Evolutionary conservation across 208 protist genomes (phyloP).

Genomic region (Acanthamoeba sp.): DNA sequence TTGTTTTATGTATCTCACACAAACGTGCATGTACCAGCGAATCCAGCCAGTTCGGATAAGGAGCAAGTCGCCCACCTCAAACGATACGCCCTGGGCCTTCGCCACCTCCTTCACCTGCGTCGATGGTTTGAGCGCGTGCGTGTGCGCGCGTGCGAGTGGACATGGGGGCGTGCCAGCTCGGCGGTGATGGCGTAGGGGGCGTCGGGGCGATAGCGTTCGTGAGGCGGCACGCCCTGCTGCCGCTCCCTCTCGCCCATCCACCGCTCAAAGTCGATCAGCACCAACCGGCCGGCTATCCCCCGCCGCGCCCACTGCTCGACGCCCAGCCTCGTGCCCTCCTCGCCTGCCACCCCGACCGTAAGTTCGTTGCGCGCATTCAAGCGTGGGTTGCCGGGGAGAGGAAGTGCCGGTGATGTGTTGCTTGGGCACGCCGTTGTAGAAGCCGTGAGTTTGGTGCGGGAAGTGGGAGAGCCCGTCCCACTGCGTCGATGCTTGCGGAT

Average conservation of each 20-base stretch:
- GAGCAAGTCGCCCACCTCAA: not conserved
- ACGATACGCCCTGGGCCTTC: not conserved
- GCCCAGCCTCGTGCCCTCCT: not conserved
- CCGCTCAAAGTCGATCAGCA: not conserved
- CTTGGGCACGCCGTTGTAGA: not conserved
- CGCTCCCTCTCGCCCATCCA: not conserved
- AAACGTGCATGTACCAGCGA: not conserved
- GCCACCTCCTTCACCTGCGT: not conserved
- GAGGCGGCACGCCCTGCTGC: not conserved
- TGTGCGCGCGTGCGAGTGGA: no score
- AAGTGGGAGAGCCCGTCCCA: not conserved
- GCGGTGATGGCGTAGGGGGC: not conserved
- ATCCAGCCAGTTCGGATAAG: not conserved
- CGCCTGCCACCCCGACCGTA: no score
- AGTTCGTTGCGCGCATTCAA: no score
- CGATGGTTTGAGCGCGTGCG: no score
- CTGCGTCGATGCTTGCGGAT: not conserved
- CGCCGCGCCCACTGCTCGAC: not conserved
- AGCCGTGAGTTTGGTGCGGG: not conserved
- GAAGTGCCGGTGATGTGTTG: not conserved
- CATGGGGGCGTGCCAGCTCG: no score
- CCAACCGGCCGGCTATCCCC: not conserved
- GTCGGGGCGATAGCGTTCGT: not conserved
- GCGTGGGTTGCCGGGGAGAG: no score
- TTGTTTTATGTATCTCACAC: not conserved